Conservation (phyloP, 2,329 filamentous ascomycete genomes). For the Aureobasidium sp. region DNA sequence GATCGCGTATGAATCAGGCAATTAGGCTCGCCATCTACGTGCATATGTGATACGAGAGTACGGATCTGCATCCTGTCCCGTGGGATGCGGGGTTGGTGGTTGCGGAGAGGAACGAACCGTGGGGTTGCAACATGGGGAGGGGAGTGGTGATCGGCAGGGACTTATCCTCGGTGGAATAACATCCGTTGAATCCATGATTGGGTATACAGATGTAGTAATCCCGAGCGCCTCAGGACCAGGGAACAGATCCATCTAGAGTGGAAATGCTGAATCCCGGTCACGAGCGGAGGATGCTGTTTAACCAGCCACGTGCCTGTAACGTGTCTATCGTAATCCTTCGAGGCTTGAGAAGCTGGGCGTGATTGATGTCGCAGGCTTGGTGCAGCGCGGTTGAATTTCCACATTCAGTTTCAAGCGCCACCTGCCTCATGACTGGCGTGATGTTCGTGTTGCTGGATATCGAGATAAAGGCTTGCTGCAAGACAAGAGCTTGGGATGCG, state of each 20-base stretch:
- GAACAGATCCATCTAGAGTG: background rate
- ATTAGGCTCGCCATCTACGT: background rate
- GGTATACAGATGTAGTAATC: background rate
- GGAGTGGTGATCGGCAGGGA: conserved; percentile 6
- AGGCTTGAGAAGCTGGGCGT: background rate
- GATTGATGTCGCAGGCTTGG: background rate
- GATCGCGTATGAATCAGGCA: background rate
- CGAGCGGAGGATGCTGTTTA: background rate
- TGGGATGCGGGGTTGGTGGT: background rate
- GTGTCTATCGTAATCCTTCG: background rate
- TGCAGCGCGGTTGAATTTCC: background rate
- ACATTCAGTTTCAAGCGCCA: background rate
- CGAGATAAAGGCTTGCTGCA: background rate
- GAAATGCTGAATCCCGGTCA: background rate
- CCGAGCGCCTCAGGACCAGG: background rate
- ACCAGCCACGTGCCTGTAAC: background rate
- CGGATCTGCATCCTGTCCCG: background rate
- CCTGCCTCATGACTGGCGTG: background rate
- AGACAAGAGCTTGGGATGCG: background rate
- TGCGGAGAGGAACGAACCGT: background rate
- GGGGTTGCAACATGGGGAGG: background rate
- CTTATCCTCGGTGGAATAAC: background rate
- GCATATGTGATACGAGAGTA: background rate
- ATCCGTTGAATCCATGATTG: background rate
- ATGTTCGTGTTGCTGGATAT: background rate